Percentiles rank a stretch among this genome's conserved stretches.
Conservation (phyloP, 1,284 basidiomycete genomes). For the Boletus holoroseus region DNA sequence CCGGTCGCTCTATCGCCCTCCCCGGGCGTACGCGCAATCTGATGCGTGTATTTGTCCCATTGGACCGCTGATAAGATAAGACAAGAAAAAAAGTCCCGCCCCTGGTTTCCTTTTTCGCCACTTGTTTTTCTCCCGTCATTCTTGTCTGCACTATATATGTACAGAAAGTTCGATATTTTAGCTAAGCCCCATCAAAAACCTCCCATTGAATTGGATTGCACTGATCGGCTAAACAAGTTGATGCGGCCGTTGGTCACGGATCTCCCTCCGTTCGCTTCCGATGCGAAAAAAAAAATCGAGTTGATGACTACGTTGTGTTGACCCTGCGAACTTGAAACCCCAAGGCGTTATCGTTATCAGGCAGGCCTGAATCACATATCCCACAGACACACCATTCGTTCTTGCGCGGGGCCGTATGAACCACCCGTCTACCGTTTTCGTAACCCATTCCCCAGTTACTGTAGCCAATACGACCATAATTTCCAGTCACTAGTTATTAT, state of each 20-base stretch:
- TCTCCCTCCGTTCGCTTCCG: conserved; percentile 19
- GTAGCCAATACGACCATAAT: not conserved
- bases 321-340: conserved; percentile 14
- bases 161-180: conserved; percentile 4
- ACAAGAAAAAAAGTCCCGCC: conserved; percentile 18
- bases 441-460: not conserved
- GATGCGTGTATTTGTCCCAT: conserved; percentile 25
- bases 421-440: not conserved
- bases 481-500: too few species aligned
- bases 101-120: conserved; percentile 16
- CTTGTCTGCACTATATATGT: conserved; percentile 6
- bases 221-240: conserved; percentile 6
- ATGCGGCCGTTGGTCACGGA: conserved; percentile 6
- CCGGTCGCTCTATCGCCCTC: conserved; percentile 22
- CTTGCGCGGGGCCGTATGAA: conserved; percentile 4
- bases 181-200: conserved; percentile 12
- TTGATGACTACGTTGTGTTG: not conserved
- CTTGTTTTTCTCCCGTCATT: conserved; percentile 16
- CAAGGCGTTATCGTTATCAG: not conserved
- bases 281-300: conserved; percentile 1
- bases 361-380: conserved; percentile 12
- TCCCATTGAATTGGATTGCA: not conserved
- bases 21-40: conserved; percentile 7
- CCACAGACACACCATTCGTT: conserved; percentile 1
- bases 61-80: conserved; percentile 31